These are phyloP conservation scores for Pleurotus giganteus DNA, from an alignment of 768 basidiomycete species.

Conservation along the genomic window DNA sequence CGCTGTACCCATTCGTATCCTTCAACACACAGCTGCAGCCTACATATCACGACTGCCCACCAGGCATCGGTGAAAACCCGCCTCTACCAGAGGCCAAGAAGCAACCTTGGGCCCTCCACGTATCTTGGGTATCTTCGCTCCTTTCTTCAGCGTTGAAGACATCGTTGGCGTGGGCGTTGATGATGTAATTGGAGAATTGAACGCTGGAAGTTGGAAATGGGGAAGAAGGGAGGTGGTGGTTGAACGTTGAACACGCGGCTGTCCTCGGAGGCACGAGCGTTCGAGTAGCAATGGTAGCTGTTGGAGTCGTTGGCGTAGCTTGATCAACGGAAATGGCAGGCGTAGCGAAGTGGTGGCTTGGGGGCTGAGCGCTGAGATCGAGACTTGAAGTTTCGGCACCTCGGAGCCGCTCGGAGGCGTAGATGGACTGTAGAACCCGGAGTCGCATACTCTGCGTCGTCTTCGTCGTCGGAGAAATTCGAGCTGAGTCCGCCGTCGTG, in stretches of 20 bases:
- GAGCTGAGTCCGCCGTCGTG: slow-evolving; percentile 56
- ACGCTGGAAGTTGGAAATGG: no score
- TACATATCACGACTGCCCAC: slow-evolving; percentile 64
- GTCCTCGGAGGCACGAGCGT: no score
- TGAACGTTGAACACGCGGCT: no score
- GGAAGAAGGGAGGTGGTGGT: no score
- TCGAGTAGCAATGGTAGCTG: not conserved
- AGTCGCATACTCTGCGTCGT: slow-evolving; percentile 26
- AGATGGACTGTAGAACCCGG: slow-evolving; percentile 17
- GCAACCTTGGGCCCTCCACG: slow-evolving; percentile 62
- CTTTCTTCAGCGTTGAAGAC: slow-evolving; percentile 20
- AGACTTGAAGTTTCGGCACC: no score
- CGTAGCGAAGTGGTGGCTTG: not conserved
- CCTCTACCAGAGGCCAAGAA: slow-evolving; percentile 47
- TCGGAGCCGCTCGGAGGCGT: no score
- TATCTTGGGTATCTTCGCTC: slow-evolving; percentile 54
- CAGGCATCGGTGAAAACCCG: slow-evolving; percentile 41
- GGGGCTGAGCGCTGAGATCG: no score
- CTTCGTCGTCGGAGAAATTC: slow-evolving; percentile 32
- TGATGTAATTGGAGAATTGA: not conserved
- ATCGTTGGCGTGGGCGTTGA: slow-evolving; percentile 34
- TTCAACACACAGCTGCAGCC: slow-evolving; percentile 66
- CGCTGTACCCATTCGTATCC: slow-evolving; percentile 67
- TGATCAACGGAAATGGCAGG: slow-evolving; percentile 3
- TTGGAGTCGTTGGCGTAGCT: not conserved